Base-by-base conservation (phyloP, 1,284 basidiomycete genomes). In the Wallemia ichthyophaga region DNA sequence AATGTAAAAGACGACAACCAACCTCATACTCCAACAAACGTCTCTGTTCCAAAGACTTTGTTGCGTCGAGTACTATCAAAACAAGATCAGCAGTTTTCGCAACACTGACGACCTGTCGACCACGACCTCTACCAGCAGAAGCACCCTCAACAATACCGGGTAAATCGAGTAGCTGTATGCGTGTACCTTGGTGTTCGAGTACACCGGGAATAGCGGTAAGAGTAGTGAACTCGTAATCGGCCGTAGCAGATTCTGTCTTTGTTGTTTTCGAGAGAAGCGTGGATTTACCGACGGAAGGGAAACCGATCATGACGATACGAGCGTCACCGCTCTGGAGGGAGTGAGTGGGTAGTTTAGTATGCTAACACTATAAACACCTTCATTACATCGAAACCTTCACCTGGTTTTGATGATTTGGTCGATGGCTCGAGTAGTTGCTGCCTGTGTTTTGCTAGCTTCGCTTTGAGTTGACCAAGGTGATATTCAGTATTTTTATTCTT, bases 111-210 rank as follows among this genome's bases (percentile, higher is more conserved):
- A 98, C 92, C 71, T 98, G 92, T 63, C 92, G 79, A 57, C 92
- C 92, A 66, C 92, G 78, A 31, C 92, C 92, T 64, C 88, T 78
- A 63, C 87, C 83, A 73, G 87, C 83, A 64, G 85, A 85, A 5
- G 92, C 91, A 55, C 91, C 92, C 71, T 96, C 91, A 24, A 96
- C 88, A 67, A 98, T 98, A 71, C 92, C 92, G 1, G 92, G 92
- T 60, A 98, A 72, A 78, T 98, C 92, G 26, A 95, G 77, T 56
- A 98, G 75, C 67, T 95, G 89, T 61, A 94, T 88, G 55, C 85
- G 77, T 15, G 88, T 87, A 26, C 89, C 89, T 68, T 91, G 80
- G 66, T 94, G 83, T 66, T 94, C 88, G 24, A 94, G 78, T 23
- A 91, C 92, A 61, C 89, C 89, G 48, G 89, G 88, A 64, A 95